phyloP scores from a whole-genome alignment of 1,284 basidiomycete species.

The Cryptococcus hybrid region DNA sequence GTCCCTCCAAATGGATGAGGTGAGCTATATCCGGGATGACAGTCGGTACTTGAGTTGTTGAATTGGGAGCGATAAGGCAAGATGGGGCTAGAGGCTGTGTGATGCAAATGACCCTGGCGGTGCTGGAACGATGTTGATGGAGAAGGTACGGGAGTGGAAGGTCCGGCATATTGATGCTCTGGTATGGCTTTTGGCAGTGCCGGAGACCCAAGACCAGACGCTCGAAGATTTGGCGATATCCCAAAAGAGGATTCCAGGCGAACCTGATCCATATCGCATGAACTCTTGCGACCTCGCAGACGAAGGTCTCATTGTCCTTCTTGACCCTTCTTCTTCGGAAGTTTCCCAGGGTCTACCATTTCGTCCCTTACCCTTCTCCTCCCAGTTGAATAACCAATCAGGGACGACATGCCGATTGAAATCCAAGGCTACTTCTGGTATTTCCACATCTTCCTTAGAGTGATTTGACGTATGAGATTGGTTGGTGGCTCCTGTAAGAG shows the following conservation, averaged over 20 bases:
- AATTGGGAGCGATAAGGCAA: constrained; percentile 19
- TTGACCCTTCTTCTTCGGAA: constrained; percentile 17
- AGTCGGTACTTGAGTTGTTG: background rate
- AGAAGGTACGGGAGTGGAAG: constrained; percentile 40
- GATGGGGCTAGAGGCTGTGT: constrained; percentile 40
- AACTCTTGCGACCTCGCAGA: constrained; percentile 30
- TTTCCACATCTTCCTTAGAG: constrained; percentile 57
- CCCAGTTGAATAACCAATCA: constrained; percentile 70
- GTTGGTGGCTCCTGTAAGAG: constrained; percentile 42
- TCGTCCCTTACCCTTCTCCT: constrained; percentile 15
- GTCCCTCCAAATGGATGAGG: constrained; percentile 69
- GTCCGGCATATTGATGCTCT: constrained; percentile 25
- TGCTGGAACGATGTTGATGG: constrained; percentile 24
- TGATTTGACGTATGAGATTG: constrained; percentile 25
- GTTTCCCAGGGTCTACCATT: constrained; percentile 29
- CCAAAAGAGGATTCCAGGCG: constrained; percentile 28
- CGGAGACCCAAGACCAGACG: constrained; percentile 8
- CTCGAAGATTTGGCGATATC: constrained; percentile 23
- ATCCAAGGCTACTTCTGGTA: constrained; percentile 86
- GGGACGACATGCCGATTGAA: constrained; percentile 95
- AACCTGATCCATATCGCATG: constrained; percentile 20
- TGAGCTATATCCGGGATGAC: constrained; percentile 17
- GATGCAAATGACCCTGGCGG: constrained; percentile 27
- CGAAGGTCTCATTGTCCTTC: constrained; percentile 21
- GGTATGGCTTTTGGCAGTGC: constrained; percentile 25